Conservation (phyloP, 345 rosid genomes). For the Camelina sativa region DNA sequence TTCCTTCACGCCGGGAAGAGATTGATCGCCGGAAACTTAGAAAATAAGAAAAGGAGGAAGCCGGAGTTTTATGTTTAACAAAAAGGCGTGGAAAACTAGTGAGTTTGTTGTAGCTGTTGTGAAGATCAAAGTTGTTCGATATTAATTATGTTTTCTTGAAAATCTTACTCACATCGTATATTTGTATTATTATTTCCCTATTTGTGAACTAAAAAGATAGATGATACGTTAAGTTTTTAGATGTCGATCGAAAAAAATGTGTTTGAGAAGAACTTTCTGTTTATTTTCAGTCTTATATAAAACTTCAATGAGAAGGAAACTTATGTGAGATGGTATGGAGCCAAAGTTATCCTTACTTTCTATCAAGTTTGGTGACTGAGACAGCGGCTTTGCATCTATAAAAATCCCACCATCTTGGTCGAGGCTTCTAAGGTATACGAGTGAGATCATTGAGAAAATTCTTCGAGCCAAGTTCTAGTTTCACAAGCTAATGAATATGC, state of each 20-base stretch:
- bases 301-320: no score
- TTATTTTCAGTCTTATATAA: background rate
- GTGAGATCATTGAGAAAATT: background rate
- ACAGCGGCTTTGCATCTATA: no score
- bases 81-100: background rate
- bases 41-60: background rate
- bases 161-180: background rate
- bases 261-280: background rate
- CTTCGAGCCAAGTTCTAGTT: background rate
- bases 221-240: conserved; percentile 14
- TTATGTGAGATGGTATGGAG: no score
- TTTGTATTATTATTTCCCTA: conserved; percentile 10
- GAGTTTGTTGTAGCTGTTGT: conserved; percentile 18
- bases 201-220: conserved; percentile 22
- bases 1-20: conserved; percentile 9
- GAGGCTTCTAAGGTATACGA: background rate
- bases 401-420: background rate
- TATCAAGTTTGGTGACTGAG: no score
- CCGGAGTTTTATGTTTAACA: background rate
- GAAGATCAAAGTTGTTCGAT: conserved; percentile 22
- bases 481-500: background rate
- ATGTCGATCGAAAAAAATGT: background rate
- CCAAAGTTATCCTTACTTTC: no score
- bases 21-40: background rate
- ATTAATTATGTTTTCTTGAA: background rate